phyloP scores from a whole-genome alignment of 2,329 filamentous ascomycete species.

The Blastomyces parvus region DNA sequence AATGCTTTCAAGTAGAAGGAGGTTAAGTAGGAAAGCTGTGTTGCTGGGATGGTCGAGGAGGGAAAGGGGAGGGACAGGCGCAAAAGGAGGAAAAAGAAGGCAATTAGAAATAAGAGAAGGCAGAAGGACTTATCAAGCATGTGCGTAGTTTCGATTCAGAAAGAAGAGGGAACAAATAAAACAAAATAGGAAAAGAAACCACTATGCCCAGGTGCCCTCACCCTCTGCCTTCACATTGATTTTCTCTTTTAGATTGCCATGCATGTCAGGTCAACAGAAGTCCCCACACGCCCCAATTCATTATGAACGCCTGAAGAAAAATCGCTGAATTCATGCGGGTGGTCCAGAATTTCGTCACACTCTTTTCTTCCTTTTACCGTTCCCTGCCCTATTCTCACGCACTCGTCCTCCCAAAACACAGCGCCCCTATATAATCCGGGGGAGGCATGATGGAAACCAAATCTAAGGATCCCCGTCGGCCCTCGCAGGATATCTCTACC shows the following conservation, averaged over 20 bases:
- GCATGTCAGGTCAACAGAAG: neutral
- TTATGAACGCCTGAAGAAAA: constrained; percentile 8
- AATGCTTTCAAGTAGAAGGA: constrained; percentile 2
- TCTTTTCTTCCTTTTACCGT: neutral
- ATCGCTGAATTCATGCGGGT: constrained; percentile 3
- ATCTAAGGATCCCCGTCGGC: constrained; percentile 2
- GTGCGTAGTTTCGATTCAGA: constrained; percentile 3
- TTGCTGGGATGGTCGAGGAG: neutral
- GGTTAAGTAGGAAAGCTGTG: neutral
- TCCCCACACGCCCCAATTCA: constrained; percentile 3
- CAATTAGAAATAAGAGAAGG: neutral
- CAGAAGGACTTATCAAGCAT: constrained; percentile 2
- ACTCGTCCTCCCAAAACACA: neutral
- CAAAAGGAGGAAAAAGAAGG: neutral
- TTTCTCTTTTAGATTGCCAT: constrained; percentile 3
- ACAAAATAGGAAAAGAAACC: constrained; percentile 3
- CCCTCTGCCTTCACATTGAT: neutral
- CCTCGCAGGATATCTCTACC: neutral
- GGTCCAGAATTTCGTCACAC: neutral
- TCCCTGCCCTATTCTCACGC: neutral
- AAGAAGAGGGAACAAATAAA: neutral
- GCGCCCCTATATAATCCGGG: neutral
- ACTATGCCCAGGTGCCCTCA: constrained; percentile 2
- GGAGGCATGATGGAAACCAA: neutral
- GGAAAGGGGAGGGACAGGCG: neutral